A percentile compares a stretch with the other conserved stretches of the same genome.
phyloP scores from a whole-genome alignment of 1,284 basidiomycete species.

The Stygiomarasmius scandens region DNA sequence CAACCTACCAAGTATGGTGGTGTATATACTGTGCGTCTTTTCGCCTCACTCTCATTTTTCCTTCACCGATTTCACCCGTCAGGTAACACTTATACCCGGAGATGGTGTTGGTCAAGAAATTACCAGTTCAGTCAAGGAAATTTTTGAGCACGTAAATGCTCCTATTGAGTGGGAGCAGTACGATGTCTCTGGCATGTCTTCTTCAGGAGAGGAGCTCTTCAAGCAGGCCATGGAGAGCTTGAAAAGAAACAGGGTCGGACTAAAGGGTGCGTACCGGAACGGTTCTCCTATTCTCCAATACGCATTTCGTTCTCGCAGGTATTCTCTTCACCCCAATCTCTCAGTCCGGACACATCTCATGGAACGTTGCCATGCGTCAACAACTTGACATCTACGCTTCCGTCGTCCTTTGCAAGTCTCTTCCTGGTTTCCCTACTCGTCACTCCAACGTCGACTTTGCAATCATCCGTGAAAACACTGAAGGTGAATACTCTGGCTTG shows the following conservation, averaged over 20 bases:
- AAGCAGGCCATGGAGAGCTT: slow-evolving; percentile 97
- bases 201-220: slow-evolving; percentile 92
- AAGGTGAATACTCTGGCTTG: slow-evolving; percentile 99
- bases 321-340: slow-evolving; percentile 99
- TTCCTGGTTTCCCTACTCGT: slow-evolving; percentile 96
- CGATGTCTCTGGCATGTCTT: slow-evolving; percentile 96
- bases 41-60: slow-evolving; percentile 23
- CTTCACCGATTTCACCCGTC: slow-evolving; percentile 25
- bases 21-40: slow-evolving; percentile 74
- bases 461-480: slow-evolving; percentile 99
- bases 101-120: slow-evolving; percentile 98
- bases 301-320: slow-evolving; percentile 50
- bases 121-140: slow-evolving; percentile 98
- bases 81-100: slow-evolving; percentile 95
- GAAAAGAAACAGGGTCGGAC: slow-evolving; percentile 95
- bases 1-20: slow-evolving; percentile 95
- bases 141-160: slow-evolving; percentile 96
- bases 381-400: slow-evolving; percentile 99
- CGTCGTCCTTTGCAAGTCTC: slow-evolving; percentile 96
- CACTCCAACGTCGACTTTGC: slow-evolving; percentile 98
- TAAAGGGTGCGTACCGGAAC: slow-evolving; percentile 78
- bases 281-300: background rate
- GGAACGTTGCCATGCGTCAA: slow-evolving; percentile 99
- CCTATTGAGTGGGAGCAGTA: slow-evolving; percentile 99
- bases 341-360: slow-evolving; percentile 95